phyloP scores from a whole-genome alignment of 768 basidiomycete genomes.

The Pulveroboletus sp. region DNA sequence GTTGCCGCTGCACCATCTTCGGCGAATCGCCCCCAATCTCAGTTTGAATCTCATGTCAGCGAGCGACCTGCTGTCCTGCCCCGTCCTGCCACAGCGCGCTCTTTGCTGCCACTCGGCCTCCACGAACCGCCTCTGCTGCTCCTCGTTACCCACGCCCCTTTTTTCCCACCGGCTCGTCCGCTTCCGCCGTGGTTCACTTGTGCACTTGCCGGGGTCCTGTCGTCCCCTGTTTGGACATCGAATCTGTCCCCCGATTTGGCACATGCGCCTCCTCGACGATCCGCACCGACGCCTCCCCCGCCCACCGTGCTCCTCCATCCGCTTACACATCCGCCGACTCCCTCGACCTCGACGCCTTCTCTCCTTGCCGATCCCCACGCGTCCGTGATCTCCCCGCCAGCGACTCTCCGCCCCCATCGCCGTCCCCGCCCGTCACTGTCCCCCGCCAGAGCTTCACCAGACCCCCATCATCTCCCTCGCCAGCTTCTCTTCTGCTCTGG shows the following conservation, averaged over 20 bases:
- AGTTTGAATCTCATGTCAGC: constrained; percentile 28
- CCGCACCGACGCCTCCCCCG: constrained; percentile 22
- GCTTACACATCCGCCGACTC: no score
- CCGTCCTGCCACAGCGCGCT: constrained; percentile 15
- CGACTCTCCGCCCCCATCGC: constrained; percentile 18
- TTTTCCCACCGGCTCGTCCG: constrained; percentile 21
- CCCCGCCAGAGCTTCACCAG: no score
- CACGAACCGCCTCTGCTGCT: no score
- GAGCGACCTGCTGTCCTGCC: constrained; percentile 16
- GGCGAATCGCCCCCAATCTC: constrained; percentile 31
- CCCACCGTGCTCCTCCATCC: constrained; percentile 5
- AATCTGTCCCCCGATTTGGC: constrained; percentile 16
- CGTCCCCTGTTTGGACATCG: constrained; percentile 18
- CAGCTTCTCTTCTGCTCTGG: constrained; percentile 19
- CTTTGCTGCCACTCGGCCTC: constrained; percentile 19
- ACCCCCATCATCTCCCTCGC: constrained; percentile 1
- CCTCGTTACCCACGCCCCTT: not conserved
- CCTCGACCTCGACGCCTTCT: no score
- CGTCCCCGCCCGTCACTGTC: constrained; percentile 6
- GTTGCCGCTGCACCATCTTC: constrained; percentile 33
- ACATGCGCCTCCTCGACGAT: constrained; percentile 22
- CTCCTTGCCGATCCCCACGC: no score
- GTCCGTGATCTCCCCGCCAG: not conserved
- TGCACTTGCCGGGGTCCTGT: constrained; percentile 27
- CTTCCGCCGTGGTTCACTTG: constrained; percentile 28